A percentile compares a stretch with the other conserved stretches of the same genome.
Conservation (phyloP, 768 basidiomycete genomes). For the Clavaria fumosa region DNA sequence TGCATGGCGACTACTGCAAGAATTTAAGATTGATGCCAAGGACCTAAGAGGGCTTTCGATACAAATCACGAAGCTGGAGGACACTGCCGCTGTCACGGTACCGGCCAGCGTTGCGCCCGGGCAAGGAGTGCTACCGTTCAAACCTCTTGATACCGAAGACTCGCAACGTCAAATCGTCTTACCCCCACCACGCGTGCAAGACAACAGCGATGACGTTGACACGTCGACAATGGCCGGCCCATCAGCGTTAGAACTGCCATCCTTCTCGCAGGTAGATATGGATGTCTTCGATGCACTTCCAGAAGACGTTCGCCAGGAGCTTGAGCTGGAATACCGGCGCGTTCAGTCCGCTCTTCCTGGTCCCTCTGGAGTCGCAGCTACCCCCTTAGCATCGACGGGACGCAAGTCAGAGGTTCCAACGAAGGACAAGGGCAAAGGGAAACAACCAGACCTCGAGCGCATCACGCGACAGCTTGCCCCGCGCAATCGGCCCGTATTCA, state of each 20-base stretch:
- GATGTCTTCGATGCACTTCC: constrained; percentile 59
- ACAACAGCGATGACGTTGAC: constrained; percentile 4
- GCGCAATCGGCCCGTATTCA: constrained; percentile 25
- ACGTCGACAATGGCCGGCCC: constrained; percentile 11
- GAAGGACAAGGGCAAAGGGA: constrained; percentile 19
- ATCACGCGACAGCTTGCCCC: constrained; percentile 54
- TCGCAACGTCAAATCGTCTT: constrained; percentile 9
- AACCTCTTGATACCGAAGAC: constrained; percentile 11
- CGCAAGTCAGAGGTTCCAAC: constrained; percentile 23
- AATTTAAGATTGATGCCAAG: constrained; percentile 62
- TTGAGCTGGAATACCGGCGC: constrained; percentile 52
- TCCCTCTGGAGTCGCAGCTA: constrained; percentile 9
- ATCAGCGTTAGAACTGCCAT: constrained; percentile 33
- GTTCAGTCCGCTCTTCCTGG: constrained; percentile 32
- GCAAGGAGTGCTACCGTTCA: constrained; percentile 52
- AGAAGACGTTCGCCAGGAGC: constrained; percentile 48
- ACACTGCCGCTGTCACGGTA: constrained; percentile 20
- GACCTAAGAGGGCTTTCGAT: constrained; percentile 90
- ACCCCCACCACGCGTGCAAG: constrained; percentile 10
- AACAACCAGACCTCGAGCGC: constrained; percentile 37
- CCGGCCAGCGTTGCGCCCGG: constrained; percentile 24
- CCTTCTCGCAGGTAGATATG: constrained; percentile 63
- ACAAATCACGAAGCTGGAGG: constrained; percentile 80
- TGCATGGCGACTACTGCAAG: constrained; percentile 59
- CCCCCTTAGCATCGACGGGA: constrained; percentile 12